Evolutionary conservation across 2,329 filamentous ascomycete genomes (phyloP).

Genomic region (Talaromyces sp.): DNA sequence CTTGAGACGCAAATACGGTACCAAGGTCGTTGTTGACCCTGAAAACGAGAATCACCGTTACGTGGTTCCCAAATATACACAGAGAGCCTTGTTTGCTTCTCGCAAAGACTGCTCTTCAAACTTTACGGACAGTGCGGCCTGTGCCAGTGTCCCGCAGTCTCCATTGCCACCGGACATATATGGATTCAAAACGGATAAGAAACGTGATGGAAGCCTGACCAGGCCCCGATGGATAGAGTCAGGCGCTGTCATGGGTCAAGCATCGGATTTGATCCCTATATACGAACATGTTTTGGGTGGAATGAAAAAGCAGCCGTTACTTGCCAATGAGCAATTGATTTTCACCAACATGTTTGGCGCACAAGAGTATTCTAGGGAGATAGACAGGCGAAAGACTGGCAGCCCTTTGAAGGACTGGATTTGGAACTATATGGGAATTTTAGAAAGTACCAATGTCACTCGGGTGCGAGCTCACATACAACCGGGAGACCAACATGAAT

Average conservation of each 20-base stretch:
- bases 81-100: constrained; percentile 53
- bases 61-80: constrained; percentile 42
- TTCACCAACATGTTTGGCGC: constrained; percentile 50
- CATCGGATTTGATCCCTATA: constrained; percentile 44
- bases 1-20: constrained; percentile 48
- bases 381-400: constrained; percentile 31
- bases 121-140: constrained; percentile 43
- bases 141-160: constrained; percentile 50
- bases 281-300: constrained; percentile 42
- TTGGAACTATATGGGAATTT: constrained; percentile 34
- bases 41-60: constrained; percentile 17
- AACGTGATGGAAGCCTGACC: constrained; percentile 33
- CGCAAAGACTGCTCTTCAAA: constrained; percentile 50
- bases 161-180: constrained; percentile 48
- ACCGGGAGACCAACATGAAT: constrained; percentile 43
- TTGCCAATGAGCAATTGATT: constrained; percentile 42
- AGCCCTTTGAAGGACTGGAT: constrained; percentile 37
- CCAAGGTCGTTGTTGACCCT: constrained; percentile 21
- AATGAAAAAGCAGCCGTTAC: constrained; percentile 28
- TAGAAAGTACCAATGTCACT: constrained; percentile 33
- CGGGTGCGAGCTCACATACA: constrained; percentile 31
- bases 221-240: constrained; percentile 48
- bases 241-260: constrained; percentile 48
- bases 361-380: constrained; percentile 49
- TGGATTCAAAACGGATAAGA: constrained; percentile 40